Percentiles rank a stretch among this genome's conserved stretches.
Evolutionary conservation across 805 yeast species (phyloP).

Genomic region (Kazachstania africana): DNA sequence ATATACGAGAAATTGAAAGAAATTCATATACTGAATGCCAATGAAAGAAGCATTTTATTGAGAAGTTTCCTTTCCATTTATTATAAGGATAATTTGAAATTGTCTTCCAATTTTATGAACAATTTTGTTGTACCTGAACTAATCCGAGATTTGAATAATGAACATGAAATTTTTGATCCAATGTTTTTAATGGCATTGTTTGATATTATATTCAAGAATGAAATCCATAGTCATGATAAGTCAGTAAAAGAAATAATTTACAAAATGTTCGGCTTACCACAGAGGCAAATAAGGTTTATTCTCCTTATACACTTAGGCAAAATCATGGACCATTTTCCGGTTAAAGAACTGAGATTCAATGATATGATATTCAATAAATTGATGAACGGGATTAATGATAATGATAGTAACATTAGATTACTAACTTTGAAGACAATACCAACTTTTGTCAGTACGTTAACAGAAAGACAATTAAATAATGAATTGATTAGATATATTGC

Average conservation of each 20-base stretch:
- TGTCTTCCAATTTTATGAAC: conserved; percentile 36
- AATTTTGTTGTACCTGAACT: conserved; percentile 65
- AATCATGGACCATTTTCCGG: conserved; percentile 29
- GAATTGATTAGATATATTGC: conserved; percentile 76
- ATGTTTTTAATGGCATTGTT: too few relatives aligned
- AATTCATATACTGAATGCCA: conserved; percentile 40
- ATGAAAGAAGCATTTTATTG: too few relatives aligned
- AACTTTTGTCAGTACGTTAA: conserved; percentile 46
- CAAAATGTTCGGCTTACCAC: conserved; percentile 50
- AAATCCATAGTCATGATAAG: too few relatives aligned
- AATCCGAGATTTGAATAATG: too few relatives aligned
- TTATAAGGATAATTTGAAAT: too few relatives aligned
- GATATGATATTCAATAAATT: conserved; percentile 62
- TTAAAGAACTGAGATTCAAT: conserved; percentile 40
- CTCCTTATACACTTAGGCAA: conserved; percentile 52
- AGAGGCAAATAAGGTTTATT: conserved; percentile 67
- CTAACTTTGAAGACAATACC: conserved; percentile 56
- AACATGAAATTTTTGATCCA: too few relatives aligned
- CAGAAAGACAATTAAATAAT: conserved; percentile 74
- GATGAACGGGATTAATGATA: conserved; percentile 76
- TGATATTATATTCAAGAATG: too few relatives aligned
- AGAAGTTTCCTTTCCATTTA: too few relatives aligned
- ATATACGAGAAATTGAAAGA: conserved; percentile 45
- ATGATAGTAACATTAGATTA: conserved; percentile 69
- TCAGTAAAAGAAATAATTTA: conserved; percentile 66